phyloP scores from a whole-genome alignment of 352 stramenopile species.

The Pythium biforme region DNA sequence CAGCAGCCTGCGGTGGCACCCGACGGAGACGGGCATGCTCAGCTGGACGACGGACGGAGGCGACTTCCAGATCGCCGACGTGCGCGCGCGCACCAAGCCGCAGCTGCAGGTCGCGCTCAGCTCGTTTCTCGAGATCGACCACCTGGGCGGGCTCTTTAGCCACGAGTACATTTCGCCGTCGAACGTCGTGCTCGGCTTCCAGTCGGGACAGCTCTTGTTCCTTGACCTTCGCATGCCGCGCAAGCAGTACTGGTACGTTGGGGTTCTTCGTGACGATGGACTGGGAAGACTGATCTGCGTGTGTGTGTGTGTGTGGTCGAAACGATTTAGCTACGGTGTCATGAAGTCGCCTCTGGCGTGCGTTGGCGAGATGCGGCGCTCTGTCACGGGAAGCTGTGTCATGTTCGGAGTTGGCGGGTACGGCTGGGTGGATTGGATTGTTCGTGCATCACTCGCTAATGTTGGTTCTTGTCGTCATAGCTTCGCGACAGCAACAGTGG shows the following conservation, averaged over 20 bases:
- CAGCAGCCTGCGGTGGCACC: conserved; percentile 75
- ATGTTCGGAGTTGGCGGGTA: conserved; percentile 72
- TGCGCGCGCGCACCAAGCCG: conserved; percentile 33
- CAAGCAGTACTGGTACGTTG: conserved; percentile 42
- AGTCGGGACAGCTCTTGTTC: conserved; percentile 56
- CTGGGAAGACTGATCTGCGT: no score
- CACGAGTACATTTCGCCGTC: conserved; percentile 64
- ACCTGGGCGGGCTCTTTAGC: conserved; percentile 60
- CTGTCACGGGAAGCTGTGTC: conserved; percentile 40
- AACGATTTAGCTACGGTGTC: conserved; percentile 40
- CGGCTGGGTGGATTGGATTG: conserved; percentile 2
- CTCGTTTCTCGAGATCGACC: conserved; percentile 18
- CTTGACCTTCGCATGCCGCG: conserved; percentile 65
- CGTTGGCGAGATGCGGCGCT: conserved; percentile 60
- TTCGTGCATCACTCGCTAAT: neutral
- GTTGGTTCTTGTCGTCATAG: neutral
- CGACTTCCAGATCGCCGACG: conserved; percentile 67
- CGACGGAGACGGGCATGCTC: conserved; percentile 33
- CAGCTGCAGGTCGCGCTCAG: conserved; percentile 25
- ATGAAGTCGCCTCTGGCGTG: conserved; percentile 45
- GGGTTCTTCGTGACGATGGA: no score
- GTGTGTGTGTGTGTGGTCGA: no score
- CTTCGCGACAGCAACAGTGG: conserved; percentile 21
- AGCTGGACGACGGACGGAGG: conserved; percentile 85
- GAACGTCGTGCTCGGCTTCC: conserved; percentile 65